phyloP scores from a whole-genome alignment of 495 filamentous ascomycete species.

The Chaetomidium leptoderma region DNA sequence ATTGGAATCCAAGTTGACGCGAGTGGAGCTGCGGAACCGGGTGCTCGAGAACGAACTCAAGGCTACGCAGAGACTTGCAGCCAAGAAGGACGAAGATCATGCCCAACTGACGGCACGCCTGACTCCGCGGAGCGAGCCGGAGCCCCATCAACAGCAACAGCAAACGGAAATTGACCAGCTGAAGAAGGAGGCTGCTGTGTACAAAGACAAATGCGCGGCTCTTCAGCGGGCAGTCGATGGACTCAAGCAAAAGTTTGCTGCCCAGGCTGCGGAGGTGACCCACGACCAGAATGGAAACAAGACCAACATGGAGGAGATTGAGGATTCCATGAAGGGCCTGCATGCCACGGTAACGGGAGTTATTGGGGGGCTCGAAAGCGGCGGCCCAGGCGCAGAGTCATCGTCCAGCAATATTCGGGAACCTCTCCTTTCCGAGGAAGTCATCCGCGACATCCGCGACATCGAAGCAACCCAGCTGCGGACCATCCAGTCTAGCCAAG shows the following conservation, averaged over 20 bases:
- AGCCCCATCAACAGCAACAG: not conserved
- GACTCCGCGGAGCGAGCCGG: not conserved
- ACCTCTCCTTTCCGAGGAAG: not conserved
- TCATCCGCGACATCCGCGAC: slow-evolving; percentile 3
- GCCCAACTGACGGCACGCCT: not conserved
- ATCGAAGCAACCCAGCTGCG: not conserved
- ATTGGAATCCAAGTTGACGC: not conserved
- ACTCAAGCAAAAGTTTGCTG: not conserved
- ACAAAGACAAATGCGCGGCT: not conserved
- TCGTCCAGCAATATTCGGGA: not conserved
- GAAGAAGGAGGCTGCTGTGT: not conserved
- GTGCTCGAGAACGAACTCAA: slow-evolving; percentile 1
- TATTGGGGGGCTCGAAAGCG: not conserved
- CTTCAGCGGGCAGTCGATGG: not conserved
- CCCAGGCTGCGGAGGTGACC: not conserved
- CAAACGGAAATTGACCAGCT: not conserved
- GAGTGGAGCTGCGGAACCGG: not conserved
- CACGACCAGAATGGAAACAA: not conserved
- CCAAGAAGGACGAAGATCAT: not conserved
- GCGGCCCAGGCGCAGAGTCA: not conserved
- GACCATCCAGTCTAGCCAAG: not conserved
- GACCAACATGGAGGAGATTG: not conserved
- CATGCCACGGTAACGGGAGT: not conserved
- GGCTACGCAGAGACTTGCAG: not conserved
- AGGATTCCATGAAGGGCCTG: not conserved